These are phyloP conservation scores for Cyamopsis tetragonoloba DNA, from an alignment of 306 rosid genomes.

Conservation along the genomic window DNA sequence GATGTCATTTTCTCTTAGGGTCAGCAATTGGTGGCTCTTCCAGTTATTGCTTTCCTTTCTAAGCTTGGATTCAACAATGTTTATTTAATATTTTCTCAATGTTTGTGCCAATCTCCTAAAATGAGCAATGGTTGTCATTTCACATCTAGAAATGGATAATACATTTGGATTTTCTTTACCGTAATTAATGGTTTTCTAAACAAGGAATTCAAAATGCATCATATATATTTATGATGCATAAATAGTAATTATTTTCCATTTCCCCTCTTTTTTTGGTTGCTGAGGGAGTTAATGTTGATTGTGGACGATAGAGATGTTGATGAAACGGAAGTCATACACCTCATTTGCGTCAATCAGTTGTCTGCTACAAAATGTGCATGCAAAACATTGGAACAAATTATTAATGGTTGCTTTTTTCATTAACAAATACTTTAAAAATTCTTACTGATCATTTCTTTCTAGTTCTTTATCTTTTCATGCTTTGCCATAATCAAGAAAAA, in stretches of 20 bases:
- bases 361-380: background rate
- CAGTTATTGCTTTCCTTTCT: background rate
- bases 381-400: background rate
- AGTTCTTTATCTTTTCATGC: background rate
- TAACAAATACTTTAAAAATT: background rate
- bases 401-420: background rate
- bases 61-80: background rate
- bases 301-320: background rate
- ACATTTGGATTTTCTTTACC: background rate
- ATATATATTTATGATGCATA: background rate
- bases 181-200: background rate
- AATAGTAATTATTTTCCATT: background rate
- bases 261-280: background rate
- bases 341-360: background rate
- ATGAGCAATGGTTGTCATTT: background rate
- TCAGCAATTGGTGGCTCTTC: conserved; percentile 10
- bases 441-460: background rate
- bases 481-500: background rate
- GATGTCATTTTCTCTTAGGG: background rate
- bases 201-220: background rate
- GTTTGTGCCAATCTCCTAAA: background rate
- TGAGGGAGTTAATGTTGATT: background rate
- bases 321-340: background rate
- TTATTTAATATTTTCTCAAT: conserved; percentile 10
- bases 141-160: conserved; percentile 6